These are phyloP conservation scores for Boletus sp. DNA, from an alignment of 1,284 basidiomycete species.

Conservation along the genomic window DNA sequence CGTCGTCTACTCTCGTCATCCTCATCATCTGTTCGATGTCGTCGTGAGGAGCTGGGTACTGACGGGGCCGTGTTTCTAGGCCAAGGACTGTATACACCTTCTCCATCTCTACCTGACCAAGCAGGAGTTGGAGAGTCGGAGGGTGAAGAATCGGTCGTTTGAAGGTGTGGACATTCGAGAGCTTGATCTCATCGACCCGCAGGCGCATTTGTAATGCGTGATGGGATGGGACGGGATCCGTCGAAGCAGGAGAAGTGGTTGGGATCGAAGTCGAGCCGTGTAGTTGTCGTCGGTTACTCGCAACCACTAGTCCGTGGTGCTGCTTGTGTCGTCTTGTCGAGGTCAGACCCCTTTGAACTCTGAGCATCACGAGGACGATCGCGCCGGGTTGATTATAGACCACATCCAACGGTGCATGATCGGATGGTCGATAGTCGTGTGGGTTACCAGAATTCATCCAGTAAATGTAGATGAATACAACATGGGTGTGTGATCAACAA, in stretches of 20 bases:
- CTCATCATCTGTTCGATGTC: not conserved
- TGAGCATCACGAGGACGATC: not conserved
- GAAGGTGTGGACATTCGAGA: constrained; percentile 60
- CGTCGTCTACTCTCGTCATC: not conserved
- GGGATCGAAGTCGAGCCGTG: not conserved
- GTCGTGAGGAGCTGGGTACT: not conserved
- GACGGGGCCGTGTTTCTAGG: constrained; percentile 34
- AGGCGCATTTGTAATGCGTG: constrained; percentile 16
- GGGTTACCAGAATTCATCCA: not conserved
- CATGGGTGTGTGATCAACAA: not conserved
- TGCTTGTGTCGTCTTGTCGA: not conserved
- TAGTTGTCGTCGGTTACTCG: not conserved
- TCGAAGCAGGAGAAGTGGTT: not conserved
- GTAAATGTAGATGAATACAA: constrained; percentile 1
- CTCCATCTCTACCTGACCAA: constrained; percentile 65
- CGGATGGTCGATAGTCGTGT: not conserved
- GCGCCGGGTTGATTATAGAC: not conserved
- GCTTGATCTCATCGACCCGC: constrained; percentile 55
- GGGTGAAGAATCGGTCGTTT: constrained; percentile 65
- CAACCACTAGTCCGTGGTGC: not conserved
- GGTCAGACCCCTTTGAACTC: not conserved
- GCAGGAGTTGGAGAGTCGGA: constrained; percentile 61
- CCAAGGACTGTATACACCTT: constrained; percentile 61
- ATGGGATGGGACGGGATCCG: not conserved
- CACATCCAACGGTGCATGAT: not conserved